phyloP scores from a whole-genome alignment of 208 protist genomes.

The Trichomonas vaginalis region DNA sequence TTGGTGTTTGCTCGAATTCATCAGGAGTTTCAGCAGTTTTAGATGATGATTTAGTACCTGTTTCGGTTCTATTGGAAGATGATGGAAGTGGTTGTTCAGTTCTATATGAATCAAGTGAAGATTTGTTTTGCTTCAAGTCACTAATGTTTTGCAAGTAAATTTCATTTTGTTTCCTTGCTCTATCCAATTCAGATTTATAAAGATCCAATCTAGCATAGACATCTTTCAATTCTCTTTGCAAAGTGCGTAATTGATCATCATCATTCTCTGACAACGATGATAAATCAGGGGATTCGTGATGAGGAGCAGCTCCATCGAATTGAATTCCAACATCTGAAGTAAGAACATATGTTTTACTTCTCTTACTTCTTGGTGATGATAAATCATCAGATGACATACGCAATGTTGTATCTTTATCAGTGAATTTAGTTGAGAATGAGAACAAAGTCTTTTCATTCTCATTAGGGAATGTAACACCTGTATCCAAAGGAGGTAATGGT shows the following conservation, averaged over 20 bases:
- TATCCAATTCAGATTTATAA: neutral
- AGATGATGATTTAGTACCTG: neutral
- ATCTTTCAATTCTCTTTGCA: neutral
- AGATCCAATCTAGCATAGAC: neutral
- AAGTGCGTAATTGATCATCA: neutral
- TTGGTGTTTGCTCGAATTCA: neutral
- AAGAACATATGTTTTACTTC: neutral
- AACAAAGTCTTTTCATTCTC: neutral
- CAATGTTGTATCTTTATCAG: neutral
- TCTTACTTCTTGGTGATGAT: neutral
- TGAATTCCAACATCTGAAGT: neutral
- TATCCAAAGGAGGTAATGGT: neutral
- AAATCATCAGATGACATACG: neutral
- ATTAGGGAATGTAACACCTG: neutral
- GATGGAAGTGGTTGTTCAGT: neutral
- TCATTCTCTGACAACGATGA: neutral
- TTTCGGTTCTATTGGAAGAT: neutral
- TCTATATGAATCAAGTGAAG: neutral
- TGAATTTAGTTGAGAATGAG: neutral
- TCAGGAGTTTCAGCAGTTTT: neutral
- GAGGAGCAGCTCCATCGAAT: neutral
- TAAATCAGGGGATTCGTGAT: too few relatives aligned
- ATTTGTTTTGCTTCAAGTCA: neutral
- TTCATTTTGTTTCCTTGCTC: neutral
- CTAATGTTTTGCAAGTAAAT: neutral